These are phyloP conservation scores for Exidia glandulosa DNA, from an alignment of 768 basidiomycete species.

Conservation along the genomic window DNA sequence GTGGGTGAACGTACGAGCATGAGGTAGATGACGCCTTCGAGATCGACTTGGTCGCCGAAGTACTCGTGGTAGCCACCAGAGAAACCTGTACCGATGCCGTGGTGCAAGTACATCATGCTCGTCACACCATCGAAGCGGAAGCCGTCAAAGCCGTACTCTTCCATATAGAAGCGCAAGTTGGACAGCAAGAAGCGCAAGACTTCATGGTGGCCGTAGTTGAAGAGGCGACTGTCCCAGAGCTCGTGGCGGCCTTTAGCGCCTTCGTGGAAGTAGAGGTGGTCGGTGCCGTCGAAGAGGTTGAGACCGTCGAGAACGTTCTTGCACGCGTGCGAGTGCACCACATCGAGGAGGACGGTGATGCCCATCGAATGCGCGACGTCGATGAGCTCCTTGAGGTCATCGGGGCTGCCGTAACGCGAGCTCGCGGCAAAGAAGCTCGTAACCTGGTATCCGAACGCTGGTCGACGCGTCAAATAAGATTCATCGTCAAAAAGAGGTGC, in stretches of 20 bases:
- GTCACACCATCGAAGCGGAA: constrained; percentile 99
- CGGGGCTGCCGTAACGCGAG: constrained; percentile 91
- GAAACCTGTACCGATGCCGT: constrained; percentile 96
- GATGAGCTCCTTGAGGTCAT: constrained; percentile 89
- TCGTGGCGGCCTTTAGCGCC: constrained; percentile 86
- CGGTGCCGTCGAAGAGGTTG: constrained; percentile 94
- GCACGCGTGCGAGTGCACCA: constrained; percentile 97
- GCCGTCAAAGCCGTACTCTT: constrained; percentile 92
- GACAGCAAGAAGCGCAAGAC: constrained; percentile 90
- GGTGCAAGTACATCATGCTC: constrained; percentile 98
- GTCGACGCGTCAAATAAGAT: constrained; percentile 3
- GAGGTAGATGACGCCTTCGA: constrained; percentile 87
- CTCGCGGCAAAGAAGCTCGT: constrained; percentile 96
- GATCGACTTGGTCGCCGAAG: constrained; percentile 75
- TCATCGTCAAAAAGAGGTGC: constrained; percentile 17
- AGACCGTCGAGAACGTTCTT: constrained; percentile 95
- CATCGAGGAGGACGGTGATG: constrained; percentile 84
- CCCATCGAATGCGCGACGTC: constrained; percentile 94
- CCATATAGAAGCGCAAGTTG: constrained; percentile 91
- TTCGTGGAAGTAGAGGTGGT: constrained; percentile 95
- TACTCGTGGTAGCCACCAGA: constrained; percentile 98
- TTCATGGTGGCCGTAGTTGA: constrained; percentile 94
- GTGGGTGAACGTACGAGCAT: constrained; percentile 67
- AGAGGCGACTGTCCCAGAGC: constrained; percentile 94
- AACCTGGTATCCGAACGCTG: constrained; percentile 97